A percentile compares a stretch with the other conserved stretches of the same genome.
These are phyloP conservation scores for Russula sp. DNA, from an alignment of 768 basidiomycete species.

Conservation along the genomic window DNA sequence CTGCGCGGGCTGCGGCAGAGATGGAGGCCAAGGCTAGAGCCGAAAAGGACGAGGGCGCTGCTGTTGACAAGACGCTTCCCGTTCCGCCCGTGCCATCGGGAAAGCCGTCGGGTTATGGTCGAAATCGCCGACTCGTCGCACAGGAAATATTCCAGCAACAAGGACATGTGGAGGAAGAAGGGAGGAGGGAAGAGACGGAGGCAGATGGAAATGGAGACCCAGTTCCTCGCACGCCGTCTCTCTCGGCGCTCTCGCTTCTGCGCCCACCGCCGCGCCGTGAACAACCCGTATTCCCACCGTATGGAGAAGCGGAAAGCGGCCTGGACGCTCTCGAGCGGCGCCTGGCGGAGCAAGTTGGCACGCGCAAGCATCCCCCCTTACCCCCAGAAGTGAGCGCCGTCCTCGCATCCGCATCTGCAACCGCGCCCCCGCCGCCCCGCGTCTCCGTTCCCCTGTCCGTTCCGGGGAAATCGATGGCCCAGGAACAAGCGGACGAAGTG, in stretches of 20 bases:
- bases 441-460: slow-evolving; percentile 7
- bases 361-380: slow-evolving; percentile 38
- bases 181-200: slow-evolving; percentile 21
- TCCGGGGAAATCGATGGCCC: slow-evolving; percentile 6
- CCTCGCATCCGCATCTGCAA: slow-evolving; percentile 18
- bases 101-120: slow-evolving; percentile 28
- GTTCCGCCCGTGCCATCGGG: slow-evolving; percentile 49
- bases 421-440: slow-evolving; percentile 1
- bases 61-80: slow-evolving; percentile 55
- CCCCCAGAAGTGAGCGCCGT: slow-evolving; percentile 35
- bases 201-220: not conserved
- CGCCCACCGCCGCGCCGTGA: slow-evolving; percentile 23
- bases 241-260: slow-evolving; percentile 31
- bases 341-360: slow-evolving; percentile 68
- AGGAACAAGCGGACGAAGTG: slow-evolving; percentile 28
- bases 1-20: slow-evolving; percentile 38
- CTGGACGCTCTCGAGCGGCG: slow-evolving; percentile 69
- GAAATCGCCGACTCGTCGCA: slow-evolving; percentile 26
- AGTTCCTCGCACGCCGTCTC: slow-evolving; percentile 27
- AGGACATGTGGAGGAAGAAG: not conserved
- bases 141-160: slow-evolving; percentile 31
- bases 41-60: slow-evolving; percentile 22
- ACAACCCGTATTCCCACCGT: not conserved
- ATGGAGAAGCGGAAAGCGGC: slow-evolving; percentile 41
- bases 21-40: slow-evolving; percentile 24